Evolutionary conservation across 2,329 filamentous ascomycete species (phyloP).

Genomic region (Sclerotinia trifoliorum): DNA sequence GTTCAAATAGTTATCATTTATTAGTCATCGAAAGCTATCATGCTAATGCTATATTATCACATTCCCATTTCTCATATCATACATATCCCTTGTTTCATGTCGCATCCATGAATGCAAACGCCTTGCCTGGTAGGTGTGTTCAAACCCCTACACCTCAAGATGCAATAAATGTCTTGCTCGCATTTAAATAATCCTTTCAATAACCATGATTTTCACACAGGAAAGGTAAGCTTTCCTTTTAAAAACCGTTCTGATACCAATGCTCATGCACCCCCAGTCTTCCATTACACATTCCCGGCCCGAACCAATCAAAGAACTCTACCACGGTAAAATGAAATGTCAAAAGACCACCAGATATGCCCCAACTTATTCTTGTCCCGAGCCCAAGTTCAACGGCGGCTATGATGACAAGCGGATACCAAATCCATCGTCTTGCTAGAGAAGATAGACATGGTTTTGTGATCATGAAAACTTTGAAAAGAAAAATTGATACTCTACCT

Average conservation of each 20-base stretch:
- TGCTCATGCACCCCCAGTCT: conserved; percentile 16
- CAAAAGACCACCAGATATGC: conserved; percentile 45
- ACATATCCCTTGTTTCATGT: not conserved
- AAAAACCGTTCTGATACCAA: conserved; percentile 13
- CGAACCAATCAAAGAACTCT: conserved; percentile 41
- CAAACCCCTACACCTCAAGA: not conserved
- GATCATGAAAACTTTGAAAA: conserved; percentile 65
- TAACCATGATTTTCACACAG: not conserved
- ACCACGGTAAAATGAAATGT: conserved; percentile 49
- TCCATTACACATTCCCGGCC: conserved; percentile 30
- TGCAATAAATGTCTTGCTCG: not conserved
- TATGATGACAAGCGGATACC: conserved; percentile 65
- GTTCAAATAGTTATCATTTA: not conserved
- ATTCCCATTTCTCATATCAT: conserved; percentile 1
- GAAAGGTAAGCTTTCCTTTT: not conserved
- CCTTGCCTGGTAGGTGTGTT: not conserved
- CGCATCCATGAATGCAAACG: not conserved
- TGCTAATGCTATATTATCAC: not conserved
- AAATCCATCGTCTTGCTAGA: conserved; percentile 60
- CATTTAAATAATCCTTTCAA: not conserved
- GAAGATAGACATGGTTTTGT: conserved; percentile 70
- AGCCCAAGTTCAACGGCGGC: conserved; percentile 64
- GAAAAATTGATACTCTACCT: conserved; percentile 60
- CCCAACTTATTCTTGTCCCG: conserved; percentile 41
- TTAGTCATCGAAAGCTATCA: not conserved